Evolutionary conservation across 1,139 yeast genomes (phyloP).

Genomic region (Pichia sp.): DNA sequence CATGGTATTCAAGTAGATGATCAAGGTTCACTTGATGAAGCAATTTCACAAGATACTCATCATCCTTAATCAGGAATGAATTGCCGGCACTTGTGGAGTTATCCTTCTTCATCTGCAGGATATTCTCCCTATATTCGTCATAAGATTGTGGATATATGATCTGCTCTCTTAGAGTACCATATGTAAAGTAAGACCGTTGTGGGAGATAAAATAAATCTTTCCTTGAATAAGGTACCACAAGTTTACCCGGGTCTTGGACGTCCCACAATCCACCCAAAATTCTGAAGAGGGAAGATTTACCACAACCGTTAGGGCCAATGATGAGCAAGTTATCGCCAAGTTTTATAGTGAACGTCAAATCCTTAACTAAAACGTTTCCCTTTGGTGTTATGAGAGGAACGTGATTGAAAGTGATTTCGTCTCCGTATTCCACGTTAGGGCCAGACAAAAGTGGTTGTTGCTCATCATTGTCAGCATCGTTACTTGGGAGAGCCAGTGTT

Average conservation of each 20-base stretch:
- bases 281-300: constrained; percentile 86
- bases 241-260: constrained; percentile 49
- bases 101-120: constrained; percentile 13
- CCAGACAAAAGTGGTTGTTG: constrained; percentile 27
- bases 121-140: constrained; percentile 44
- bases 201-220: constrained; percentile 82
- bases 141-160: constrained; percentile 78
- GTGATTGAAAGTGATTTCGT: constrained; percentile 61
- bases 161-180: constrained; percentile 76
- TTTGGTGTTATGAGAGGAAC: constrained; percentile 83
- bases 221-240: constrained; percentile 58
- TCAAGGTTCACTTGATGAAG: constrained; percentile 53
- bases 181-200: constrained; percentile 80
- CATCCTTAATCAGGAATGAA: constrained; percentile 44
- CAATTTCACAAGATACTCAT: constrained; percentile 56
- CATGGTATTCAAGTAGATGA: constrained; percentile 34
- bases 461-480: not conserved
- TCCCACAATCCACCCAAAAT: constrained; percentile 95
- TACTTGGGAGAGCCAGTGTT: no score
- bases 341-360: constrained; percentile 61
- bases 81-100: not conserved
- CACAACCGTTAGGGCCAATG: constrained; percentile 95
- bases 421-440: constrained; percentile 34
- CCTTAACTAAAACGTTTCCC: constrained; percentile 63
- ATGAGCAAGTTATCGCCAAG: constrained; percentile 83